Conservation (phyloP, 768 basidiomycete genomes). For the Leucogyrophana mollusca region DNA sequence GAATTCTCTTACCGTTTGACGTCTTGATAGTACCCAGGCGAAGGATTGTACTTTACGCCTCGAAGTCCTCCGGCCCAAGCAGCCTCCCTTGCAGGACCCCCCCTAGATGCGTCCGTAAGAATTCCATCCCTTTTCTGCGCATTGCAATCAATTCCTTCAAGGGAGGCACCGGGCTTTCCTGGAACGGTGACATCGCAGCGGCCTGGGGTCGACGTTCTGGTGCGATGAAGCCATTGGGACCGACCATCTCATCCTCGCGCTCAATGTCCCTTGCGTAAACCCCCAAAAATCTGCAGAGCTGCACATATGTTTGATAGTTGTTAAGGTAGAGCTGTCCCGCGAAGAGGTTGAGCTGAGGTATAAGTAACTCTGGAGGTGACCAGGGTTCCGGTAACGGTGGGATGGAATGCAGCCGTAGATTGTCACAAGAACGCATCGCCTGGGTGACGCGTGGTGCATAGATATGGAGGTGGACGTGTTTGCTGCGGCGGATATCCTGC, state of each 20-base stretch:
- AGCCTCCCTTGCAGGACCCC: slow-evolving; percentile 31
- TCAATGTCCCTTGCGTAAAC: slow-evolving; percentile 17
- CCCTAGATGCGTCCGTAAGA: slow-evolving; percentile 39
- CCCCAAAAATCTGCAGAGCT: slow-evolving; percentile 25
- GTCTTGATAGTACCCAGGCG: too few relatives aligned
- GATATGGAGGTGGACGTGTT: slow-evolving; percentile 36
- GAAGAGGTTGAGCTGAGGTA: slow-evolving; percentile 28
- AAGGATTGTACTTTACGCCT: neutral
- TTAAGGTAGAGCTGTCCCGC: slow-evolving; percentile 31
- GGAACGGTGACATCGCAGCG: slow-evolving; percentile 25
- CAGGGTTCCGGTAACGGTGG: slow-evolving; percentile 6
- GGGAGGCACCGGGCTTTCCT: slow-evolving; percentile 32
- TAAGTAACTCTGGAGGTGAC: neutral
- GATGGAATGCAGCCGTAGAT: slow-evolving; percentile 16
- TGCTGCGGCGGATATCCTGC: slow-evolving; percentile 30
- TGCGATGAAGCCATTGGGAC: slow-evolving; percentile 20
- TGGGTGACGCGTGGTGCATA: slow-evolving; percentile 39
- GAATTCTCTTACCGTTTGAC: too few relatives aligned
- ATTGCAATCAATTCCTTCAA: slow-evolving; percentile 18
- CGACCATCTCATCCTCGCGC: slow-evolving; percentile 4
- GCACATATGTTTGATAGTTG: slow-evolving; percentile 24
- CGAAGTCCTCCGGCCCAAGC: slow-evolving; percentile 26
- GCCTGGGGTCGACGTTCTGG: slow-evolving; percentile 12
- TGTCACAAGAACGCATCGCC: slow-evolving; percentile 37
- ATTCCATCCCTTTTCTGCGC: slow-evolving; percentile 41